Evolutionary conservation across 768 basidiomycete genomes (phyloP).

Genomic region (Porpolomopsis calyptriformis): DNA sequence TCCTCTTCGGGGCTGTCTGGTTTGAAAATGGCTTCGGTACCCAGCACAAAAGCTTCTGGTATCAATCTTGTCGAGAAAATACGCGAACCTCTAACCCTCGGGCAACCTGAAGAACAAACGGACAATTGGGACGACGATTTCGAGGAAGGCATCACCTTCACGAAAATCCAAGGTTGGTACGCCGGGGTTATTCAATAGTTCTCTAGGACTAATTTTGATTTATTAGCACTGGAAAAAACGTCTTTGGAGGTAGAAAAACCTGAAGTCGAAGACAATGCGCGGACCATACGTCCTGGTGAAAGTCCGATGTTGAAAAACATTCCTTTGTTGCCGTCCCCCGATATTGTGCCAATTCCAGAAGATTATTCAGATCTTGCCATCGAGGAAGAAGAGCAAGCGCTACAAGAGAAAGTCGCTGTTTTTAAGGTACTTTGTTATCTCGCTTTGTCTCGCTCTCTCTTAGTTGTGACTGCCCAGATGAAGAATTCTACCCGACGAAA

Average conservation of each 20-base stretch:
- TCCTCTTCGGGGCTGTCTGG: constrained; percentile 20
- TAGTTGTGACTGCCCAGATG: constrained; percentile 30
- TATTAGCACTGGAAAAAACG: constrained; percentile 52
- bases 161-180: constrained; percentile 59
- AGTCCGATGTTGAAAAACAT: constrained; percentile 49
- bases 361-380: constrained; percentile 83
- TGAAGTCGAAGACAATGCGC: constrained; percentile 61
- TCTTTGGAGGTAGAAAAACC: constrained; percentile 44
- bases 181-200: not conserved
- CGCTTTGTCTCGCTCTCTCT: not conserved
- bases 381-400: constrained; percentile 60
- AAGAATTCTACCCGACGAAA: constrained; percentile 65
- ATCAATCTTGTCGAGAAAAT: constrained; percentile 39
- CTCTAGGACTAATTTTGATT: constrained; percentile 1
- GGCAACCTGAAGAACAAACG: constrained; percentile 71
- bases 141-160: constrained; percentile 82
- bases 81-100: constrained; percentile 49
- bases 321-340: constrained; percentile 45
- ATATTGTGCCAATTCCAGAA: constrained; percentile 64
- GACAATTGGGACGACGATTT: constrained; percentile 99
- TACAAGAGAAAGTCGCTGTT: constrained; percentile 73
- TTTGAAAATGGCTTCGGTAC: constrained; percentile 26
- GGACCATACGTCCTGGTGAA: constrained; percentile 66
- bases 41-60: constrained; percentile 25
- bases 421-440: constrained; percentile 50